Evolutionary conservation across 1,284 basidiomycete genomes (phyloP).

Genomic region (Ganoderma resinaceum): DNA sequence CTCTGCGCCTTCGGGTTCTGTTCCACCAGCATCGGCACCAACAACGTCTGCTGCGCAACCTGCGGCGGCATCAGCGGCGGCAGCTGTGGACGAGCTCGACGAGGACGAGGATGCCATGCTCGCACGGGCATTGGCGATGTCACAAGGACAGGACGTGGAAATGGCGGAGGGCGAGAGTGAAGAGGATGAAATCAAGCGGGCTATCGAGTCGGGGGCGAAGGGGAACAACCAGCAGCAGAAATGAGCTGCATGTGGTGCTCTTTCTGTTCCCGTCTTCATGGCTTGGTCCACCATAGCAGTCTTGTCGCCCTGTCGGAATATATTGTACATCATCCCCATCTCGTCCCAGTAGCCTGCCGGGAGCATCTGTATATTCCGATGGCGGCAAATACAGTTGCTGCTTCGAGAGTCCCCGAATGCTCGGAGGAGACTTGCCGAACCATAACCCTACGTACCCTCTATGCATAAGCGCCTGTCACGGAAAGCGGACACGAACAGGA

Average conservation of each 20-base stretch:
- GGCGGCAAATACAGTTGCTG: background rate
- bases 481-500: background rate
- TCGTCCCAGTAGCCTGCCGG: background rate
- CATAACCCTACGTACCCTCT: slow-evolving; percentile 8
- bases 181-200: slow-evolving; percentile 67
- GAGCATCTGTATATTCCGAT: background rate
- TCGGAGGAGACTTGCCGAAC: slow-evolving; percentile 4
- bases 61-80: slow-evolving; percentile 38
- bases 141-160: slow-evolving; percentile 55
- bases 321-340: slow-evolving; percentile 28
- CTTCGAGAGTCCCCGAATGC: background rate
- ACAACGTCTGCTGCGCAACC: slow-evolving; percentile 41
- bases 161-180: slow-evolving; percentile 56
- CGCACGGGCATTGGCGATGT: slow-evolving; percentile 68
- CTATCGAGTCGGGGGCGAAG: slow-evolving; percentile 63
- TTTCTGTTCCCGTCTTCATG: background rate
- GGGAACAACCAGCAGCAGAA: slow-evolving; percentile 39
- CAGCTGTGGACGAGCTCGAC: slow-evolving; percentile 51
- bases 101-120: slow-evolving; percentile 72
- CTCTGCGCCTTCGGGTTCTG: slow-evolving; percentile 5
- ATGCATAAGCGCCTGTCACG: background rate
- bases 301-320: slow-evolving; percentile 13
- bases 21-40: slow-evolving; percentile 37
- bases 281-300: slow-evolving; percentile 1
- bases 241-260: slow-evolving; percentile 20